Evolutionary conservation across 345 rosid genomes (phyloP).

Genomic region (Populus ilicifolia): DNA sequence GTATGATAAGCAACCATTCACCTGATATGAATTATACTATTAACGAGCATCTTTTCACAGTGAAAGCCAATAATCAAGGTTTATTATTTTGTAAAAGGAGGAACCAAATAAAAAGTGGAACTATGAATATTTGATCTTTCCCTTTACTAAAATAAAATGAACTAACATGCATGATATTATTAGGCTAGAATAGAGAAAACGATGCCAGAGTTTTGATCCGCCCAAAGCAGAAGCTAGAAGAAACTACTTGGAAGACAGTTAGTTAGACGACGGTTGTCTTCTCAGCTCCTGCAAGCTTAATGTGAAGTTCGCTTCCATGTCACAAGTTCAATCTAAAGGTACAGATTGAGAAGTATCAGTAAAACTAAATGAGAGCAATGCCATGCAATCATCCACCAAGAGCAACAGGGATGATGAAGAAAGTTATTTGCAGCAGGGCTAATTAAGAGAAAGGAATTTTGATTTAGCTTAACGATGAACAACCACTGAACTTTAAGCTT

Average conservation of each 20-base stretch:
- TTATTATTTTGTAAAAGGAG: neutral
- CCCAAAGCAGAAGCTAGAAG: neutral
- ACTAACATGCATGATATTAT: neutral
- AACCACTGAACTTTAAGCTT: neutral
- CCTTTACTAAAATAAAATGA: neutral
- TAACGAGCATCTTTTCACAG: conserved; percentile 13
- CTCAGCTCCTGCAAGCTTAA: neutral
- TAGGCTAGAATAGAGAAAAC: neutral
- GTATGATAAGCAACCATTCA: conserved; percentile 92
- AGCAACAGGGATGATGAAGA: neutral
- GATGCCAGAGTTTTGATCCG: neutral
- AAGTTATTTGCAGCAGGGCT: neutral
- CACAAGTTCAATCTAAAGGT: neutral
- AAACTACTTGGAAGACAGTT: neutral
- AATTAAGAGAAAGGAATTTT: neutral
- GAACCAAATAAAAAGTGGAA: neutral
- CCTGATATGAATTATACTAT: conserved; percentile 48
- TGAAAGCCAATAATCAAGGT: neutral
- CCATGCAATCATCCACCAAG: neutral
- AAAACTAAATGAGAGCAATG: neutral
- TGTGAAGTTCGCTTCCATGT: neutral
- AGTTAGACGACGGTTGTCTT: neutral
- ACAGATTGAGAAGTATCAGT: neutral
- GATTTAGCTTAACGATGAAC: neutral
- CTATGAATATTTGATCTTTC: neutral